Evolutionary conservation across 306 rosid genomes (phyloP).

Genomic region (Hylodesmum podocarpum): DNA sequence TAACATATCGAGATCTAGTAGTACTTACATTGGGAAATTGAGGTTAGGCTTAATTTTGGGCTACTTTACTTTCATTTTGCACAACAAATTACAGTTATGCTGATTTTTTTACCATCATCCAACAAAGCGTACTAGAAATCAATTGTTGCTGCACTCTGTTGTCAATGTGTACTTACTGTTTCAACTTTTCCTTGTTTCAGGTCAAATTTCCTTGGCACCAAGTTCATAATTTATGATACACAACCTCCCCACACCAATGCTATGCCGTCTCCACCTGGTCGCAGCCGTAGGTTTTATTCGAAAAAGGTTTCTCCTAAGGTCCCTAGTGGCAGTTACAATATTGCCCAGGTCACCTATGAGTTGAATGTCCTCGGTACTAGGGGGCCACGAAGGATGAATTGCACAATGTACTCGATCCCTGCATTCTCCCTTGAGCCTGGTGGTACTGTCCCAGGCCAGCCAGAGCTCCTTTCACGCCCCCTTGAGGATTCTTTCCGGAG

Average conservation of each 20-base stretch:
- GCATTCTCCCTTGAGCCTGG: constrained; percentile 68
- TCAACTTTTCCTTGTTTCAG: constrained; percentile 42
- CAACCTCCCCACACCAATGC: constrained; percentile 79
- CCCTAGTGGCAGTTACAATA: constrained; percentile 87
- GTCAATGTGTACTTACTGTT: neutral
- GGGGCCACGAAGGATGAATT: constrained; percentile 95
- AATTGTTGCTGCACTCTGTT: neutral
- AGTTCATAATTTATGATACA: constrained; percentile 89
- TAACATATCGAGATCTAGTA: constrained; percentile 89
- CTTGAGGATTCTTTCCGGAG: constrained; percentile 95
- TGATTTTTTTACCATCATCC: neutral
- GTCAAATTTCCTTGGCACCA: constrained; percentile 97
- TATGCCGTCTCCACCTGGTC: constrained; percentile 73
- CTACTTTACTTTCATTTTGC: neutral
- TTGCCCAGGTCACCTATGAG: constrained; percentile 87
- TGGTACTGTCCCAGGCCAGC: constrained; percentile 82
- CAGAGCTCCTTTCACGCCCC: constrained; percentile 73
- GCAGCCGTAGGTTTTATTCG: constrained; percentile 80
- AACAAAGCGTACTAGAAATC: neutral
- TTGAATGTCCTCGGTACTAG: constrained; percentile 92
- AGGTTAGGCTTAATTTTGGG: constrained; percentile 49
- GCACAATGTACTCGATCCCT: constrained; percentile 86
- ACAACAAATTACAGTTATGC: neutral
- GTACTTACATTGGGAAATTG: constrained; percentile 84
- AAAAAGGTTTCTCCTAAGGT: constrained; percentile 96